Conservation (phyloP, 148 eudicot genomes). For the Tetragonia tetragonoides region DNA sequence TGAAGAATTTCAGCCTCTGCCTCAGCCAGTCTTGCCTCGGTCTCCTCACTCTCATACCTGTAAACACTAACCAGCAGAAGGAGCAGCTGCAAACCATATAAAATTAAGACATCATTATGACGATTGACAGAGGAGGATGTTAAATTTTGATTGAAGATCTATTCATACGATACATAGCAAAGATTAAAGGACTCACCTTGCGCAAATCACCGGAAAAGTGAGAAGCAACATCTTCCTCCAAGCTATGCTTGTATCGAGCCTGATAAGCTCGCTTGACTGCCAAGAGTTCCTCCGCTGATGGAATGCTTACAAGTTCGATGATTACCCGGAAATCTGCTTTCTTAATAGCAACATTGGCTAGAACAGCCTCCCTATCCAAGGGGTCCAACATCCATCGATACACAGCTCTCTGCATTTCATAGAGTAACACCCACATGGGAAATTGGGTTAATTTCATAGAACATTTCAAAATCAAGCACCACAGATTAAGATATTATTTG, state of each 20-base stretch:
- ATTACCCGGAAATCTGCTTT: constrained; percentile 53
- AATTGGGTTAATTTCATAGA: background rate
- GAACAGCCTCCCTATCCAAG: constrained; percentile 67
- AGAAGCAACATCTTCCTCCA: constrained; percentile 82
- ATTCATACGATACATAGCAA: background rate
- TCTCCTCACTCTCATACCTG: constrained; percentile 59
- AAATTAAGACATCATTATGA: background rate
- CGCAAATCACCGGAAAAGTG: constrained; percentile 63
- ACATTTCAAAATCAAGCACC: background rate
- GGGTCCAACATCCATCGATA: constrained; percentile 80
- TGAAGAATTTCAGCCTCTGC: constrained; percentile 63
- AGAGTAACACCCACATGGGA: background rate
- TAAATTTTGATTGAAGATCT: background rate
- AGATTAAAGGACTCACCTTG: constrained; percentile 31
- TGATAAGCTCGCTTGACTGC: constrained; percentile 75
- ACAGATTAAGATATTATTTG: background rate
- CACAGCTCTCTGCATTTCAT: constrained; percentile 54
- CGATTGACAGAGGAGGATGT: background rate
- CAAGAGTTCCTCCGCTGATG: constrained; percentile 61
- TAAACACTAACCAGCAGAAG: constrained; percentile 61
- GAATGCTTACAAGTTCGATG: constrained; percentile 55
- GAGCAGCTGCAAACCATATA: constrained; percentile 48
- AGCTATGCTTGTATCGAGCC: constrained; percentile 53
- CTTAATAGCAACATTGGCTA: constrained; percentile 61
- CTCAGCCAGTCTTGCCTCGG: constrained; percentile 48